Evolutionary conservation across 495 filamentous ascomycete genomes (phyloP).

Genomic region (Penicillium paxilli): DNA sequence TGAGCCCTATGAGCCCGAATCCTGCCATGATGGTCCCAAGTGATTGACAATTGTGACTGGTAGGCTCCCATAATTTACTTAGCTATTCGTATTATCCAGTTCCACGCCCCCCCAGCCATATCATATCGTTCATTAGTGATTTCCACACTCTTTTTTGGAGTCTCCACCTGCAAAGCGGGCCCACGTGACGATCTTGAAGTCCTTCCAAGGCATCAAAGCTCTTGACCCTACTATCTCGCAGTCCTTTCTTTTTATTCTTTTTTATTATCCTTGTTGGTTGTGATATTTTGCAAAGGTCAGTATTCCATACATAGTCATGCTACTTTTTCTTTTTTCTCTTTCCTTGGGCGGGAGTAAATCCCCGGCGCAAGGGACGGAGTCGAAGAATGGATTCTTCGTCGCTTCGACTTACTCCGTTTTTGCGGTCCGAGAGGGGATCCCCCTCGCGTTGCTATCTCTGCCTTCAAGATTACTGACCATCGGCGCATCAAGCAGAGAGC

Average conservation of each 20-base stretch:
- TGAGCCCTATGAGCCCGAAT: background rate
- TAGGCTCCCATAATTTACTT: too few relatives aligned
- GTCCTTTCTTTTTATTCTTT: constrained; percentile 1
- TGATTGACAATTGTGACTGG: background rate
- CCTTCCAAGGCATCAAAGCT: constrained; percentile 9
- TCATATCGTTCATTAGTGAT: too few relatives aligned
- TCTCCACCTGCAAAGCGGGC: constrained; percentile 13
- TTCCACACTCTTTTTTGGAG: background rate
- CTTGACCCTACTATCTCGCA: too few relatives aligned
- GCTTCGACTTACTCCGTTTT: constrained; percentile 12
- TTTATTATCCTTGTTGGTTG: constrained; percentile 6
- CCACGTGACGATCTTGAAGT: constrained; percentile 16
- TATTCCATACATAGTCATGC: constrained; percentile 1
- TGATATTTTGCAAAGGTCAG: too few relatives aligned
- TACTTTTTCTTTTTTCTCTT: too few relatives aligned
- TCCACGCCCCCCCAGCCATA: too few relatives aligned
- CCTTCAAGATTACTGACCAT: constrained; percentile 10
- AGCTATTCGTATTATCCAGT: too few relatives aligned
- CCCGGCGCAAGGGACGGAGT: constrained; percentile 11
- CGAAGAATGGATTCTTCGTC: constrained; percentile 10
- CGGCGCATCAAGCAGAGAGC: constrained; percentile 5
- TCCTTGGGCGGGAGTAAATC: background rate
- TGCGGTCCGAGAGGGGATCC: constrained; percentile 19
- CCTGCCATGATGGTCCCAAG: background rate
- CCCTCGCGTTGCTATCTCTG: constrained; percentile 10